phyloP scores from a whole-genome alignment of 2,329 filamentous ascomycete species.

The Bisporella sp. region DNA sequence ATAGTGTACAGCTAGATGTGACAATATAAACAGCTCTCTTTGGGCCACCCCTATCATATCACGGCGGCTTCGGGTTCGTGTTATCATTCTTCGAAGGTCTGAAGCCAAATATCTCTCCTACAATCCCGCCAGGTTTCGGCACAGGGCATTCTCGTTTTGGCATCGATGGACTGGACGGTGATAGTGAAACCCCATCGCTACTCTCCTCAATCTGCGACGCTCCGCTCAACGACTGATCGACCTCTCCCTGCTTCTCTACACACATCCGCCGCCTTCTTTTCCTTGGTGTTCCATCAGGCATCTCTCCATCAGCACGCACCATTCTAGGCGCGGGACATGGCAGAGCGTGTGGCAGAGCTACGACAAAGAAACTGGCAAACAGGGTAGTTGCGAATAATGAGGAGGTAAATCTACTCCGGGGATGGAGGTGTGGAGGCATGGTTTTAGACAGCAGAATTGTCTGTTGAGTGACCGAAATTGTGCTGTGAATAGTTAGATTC shows the following conservation, averaged over 20 bases:
- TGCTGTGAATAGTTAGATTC: no score
- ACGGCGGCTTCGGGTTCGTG: constrained; percentile 21
- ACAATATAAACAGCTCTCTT: no score
- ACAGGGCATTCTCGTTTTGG: constrained; percentile 75
- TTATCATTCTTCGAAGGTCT: constrained; percentile 16
- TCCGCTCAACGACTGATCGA: constrained; percentile 6
- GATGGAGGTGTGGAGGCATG: constrained; percentile 85
- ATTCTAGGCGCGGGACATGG: constrained; percentile 81
- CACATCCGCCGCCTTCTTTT: constrained; percentile 37
- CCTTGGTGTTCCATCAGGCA: constrained; percentile 28
- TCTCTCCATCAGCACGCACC: constrained; percentile 60
- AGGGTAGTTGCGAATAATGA: constrained; percentile 94
- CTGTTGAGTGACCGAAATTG: no score
- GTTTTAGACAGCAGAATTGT: constrained; percentile 14
- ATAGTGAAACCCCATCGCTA: constrained; percentile 2
- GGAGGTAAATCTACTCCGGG: constrained; percentile 85
- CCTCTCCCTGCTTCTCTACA: constrained; percentile 22
- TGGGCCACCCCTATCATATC: constrained; percentile 1
- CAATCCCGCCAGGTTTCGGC: constrained; percentile 75
- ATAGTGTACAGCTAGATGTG: no score
- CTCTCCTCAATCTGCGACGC: constrained; percentile 5
- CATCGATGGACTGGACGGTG: constrained; percentile 8
- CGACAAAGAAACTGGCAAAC: constrained; percentile 83
- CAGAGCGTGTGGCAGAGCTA: constrained; percentile 80
- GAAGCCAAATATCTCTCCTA: constrained; percentile 59